Percentiles rank a stretch among this genome's conserved stretches.
phyloP scores from a whole-genome alignment of 805 yeast species.

The Zygosaccharomyces gambellarensis region DNA sequence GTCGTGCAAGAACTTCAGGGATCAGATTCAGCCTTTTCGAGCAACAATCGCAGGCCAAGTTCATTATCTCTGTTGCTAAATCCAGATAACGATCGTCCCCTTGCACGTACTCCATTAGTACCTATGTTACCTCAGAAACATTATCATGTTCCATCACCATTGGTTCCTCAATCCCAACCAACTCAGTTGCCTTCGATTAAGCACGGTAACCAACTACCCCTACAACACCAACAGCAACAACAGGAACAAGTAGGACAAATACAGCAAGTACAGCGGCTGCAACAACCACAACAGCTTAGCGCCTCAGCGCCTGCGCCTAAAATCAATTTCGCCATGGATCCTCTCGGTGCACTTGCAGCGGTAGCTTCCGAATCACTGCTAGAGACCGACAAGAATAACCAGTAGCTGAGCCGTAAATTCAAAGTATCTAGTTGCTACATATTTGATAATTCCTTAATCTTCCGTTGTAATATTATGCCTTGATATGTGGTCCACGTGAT shows the following conservation, averaged over 20 bases:
- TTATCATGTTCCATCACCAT: not conserved
- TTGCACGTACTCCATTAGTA: not conserved
- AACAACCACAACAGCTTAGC: not conserved
- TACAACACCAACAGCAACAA: not conserved
- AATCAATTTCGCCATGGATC: constrained; percentile 33
- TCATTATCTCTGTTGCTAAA: constrained; percentile 14
- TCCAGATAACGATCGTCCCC: constrained; percentile 10
- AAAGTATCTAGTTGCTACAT: not conserved
- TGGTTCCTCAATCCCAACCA: not conserved
- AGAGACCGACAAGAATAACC: constrained; percentile 3
- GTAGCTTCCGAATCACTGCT: constrained; percentile 32
- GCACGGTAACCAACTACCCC: not conserved
- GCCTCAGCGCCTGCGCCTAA: constrained; percentile 4
- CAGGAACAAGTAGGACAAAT: not conserved
- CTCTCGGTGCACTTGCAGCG: constrained; percentile 37
- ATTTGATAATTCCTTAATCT: not conserved
- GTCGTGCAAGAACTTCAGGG: constrained; percentile 12
- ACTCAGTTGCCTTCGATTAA: not conserved
- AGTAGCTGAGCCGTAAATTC: not conserved
- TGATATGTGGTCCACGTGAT: not conserved
- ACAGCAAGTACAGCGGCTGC: too few relatives aligned
- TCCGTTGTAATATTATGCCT: not conserved
- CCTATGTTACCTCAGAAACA: not conserved
- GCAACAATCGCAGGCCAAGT: constrained; percentile 10
- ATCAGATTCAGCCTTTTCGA: constrained; percentile 6